phyloP scores from a whole-genome alignment of 306 rosid genomes.

The Ammopiptanthus mongolicus region DNA sequence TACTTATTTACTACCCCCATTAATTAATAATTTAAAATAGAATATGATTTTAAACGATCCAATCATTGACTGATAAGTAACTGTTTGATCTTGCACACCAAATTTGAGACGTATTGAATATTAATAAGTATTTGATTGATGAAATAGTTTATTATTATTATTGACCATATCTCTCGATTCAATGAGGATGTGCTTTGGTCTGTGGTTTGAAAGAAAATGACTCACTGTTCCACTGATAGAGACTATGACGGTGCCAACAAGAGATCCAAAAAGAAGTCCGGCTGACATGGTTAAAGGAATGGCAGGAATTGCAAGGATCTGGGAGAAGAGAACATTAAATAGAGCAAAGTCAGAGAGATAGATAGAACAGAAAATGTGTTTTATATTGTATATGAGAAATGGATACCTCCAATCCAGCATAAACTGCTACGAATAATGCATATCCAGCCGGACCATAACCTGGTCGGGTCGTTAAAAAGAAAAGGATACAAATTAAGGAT shows the following conservation, averaged over 20 bases:
- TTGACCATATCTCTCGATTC: too few species aligned
- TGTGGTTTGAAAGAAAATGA: neutral
- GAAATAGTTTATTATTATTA: neutral
- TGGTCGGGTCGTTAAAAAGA: conserved; percentile 28
- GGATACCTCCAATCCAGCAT: conserved; percentile 89
- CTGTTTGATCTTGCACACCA: neutral
- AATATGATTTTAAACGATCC: neutral
- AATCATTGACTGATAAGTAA: neutral
- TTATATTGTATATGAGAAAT: too few species aligned
- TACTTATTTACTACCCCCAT: neutral
- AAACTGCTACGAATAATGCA: conserved; percentile 86
- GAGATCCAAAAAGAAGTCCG: conserved; percentile 90
- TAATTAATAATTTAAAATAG: neutral
- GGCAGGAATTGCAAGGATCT: conserved; percentile 97
- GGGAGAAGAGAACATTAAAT: conserved; percentile 23
- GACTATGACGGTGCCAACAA: conserved; percentile 79
- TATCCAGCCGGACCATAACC: conserved; percentile 98
- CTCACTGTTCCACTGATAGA: conserved; percentile 93
- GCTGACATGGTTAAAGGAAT: conserved; percentile 94
- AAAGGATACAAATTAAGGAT: too few species aligned
- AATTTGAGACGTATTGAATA: neutral
- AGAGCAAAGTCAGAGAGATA: conserved; percentile 28
- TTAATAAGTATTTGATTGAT: neutral
- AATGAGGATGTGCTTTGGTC: too few species aligned
- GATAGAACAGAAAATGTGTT: too few species aligned